Evolutionary conservation across 331 rosid species (phyloP).

Genomic region (Phaseolus coccineus): DNA sequence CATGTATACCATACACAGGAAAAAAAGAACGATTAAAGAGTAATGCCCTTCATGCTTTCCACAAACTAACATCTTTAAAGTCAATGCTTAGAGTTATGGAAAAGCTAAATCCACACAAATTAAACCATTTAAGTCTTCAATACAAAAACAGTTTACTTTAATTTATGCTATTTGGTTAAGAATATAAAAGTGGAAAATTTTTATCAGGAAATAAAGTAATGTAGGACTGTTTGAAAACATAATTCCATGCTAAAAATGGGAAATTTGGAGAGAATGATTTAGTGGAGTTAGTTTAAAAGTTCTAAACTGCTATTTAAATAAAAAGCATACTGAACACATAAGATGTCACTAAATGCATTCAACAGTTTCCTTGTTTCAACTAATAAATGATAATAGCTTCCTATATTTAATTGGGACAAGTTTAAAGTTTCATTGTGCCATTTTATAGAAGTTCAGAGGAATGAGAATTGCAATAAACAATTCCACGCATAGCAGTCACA

Average conservation of each 20-base stretch:
- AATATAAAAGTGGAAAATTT: background rate
- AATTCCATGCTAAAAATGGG: slow-evolving; percentile 26
- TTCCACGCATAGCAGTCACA: slow-evolving; percentile 18
- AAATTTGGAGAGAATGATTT: slow-evolving; percentile 12
- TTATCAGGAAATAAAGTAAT: background rate
- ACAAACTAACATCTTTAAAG: slow-evolving; percentile 21
- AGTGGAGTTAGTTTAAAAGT: slow-evolving; percentile 11
- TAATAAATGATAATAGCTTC: slow-evolving; percentile 10
- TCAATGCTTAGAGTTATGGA: background rate
- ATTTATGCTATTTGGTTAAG: background rate
- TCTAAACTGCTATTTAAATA: slow-evolving; percentile 29
- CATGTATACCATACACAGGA: background rate
- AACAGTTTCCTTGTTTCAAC: slow-evolving; percentile 26
- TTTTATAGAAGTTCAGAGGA: slow-evolving; percentile 23
- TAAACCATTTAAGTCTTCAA: slow-evolving; percentile 21
- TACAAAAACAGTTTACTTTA: slow-evolving; percentile 3
- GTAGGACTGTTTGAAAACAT: background rate
- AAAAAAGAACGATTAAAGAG: background rate
- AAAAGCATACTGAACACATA: background rate
- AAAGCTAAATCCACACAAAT: slow-evolving; percentile 10
- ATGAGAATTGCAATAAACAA: slow-evolving; percentile 34
- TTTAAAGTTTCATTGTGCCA: background rate
- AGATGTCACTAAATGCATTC: slow-evolving; percentile 13
- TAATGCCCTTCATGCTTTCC: background rate
- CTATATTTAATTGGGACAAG: slow-evolving; percentile 1